phyloP scores from a whole-genome alignment of 2,329 filamentous ascomycete genomes.

The Didymella pinodella region DNA sequence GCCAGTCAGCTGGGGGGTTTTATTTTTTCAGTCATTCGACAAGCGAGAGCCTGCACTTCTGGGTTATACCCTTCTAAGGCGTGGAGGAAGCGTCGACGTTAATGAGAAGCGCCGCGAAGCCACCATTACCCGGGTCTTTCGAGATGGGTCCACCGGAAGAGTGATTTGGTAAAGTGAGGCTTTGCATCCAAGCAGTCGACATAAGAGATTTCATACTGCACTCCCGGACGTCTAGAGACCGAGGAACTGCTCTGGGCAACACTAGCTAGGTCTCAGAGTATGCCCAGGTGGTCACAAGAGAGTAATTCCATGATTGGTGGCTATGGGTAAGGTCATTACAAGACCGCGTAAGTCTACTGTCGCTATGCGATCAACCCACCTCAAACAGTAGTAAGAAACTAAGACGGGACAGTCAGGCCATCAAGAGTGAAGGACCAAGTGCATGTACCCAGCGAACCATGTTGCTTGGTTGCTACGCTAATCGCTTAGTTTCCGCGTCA shows the following conservation, averaged over 20 bases:
- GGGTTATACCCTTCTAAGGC: constrained; percentile 23
- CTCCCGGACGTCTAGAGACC: neutral
- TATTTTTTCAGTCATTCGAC: constrained; percentile 8
- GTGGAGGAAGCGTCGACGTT: constrained; percentile 22
- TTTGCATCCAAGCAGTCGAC: neutral
- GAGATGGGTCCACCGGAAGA: constrained; percentile 2
- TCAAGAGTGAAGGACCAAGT: neutral
- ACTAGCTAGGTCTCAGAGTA: neutral
- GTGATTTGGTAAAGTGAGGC: constrained; percentile 1
- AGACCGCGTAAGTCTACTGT: constrained; percentile 1
- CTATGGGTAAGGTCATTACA: neutral
- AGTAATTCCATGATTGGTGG: neutral
- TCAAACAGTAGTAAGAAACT: constrained; percentile 9
- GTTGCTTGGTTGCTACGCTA: constrained; percentile 3
- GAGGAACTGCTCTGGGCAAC: neutral
- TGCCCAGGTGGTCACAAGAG: neutral
- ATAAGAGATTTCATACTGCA: neutral
- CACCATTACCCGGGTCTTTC: constrained; percentile 24
- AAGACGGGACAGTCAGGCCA: constrained; percentile 5
- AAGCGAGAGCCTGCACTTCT: constrained; percentile 14
- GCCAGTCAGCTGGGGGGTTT: constrained; percentile 17
- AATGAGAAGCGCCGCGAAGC: constrained; percentile 23
- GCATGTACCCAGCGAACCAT: constrained; percentile 3
- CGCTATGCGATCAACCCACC: neutral
- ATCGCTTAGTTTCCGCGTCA: neutral